phyloP scores from a whole-genome alignment of 805 yeast genomes.

The Candida anglica region DNA sequence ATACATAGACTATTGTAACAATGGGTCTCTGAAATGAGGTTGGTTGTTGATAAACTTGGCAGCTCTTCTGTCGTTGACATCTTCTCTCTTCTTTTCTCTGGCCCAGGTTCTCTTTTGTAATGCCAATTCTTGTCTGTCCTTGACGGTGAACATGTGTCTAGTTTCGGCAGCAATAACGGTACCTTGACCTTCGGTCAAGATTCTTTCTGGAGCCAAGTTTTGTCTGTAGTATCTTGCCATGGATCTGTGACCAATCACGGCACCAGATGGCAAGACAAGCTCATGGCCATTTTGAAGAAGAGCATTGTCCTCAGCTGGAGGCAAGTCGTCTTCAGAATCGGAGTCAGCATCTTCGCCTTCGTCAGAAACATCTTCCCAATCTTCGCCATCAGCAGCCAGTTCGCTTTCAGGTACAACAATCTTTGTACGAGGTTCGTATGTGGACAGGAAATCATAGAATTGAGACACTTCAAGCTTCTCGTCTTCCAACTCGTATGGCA shows the following conservation, averaged over 20 bases:
- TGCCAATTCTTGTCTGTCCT: slow-evolving; percentile 38
- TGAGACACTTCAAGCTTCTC: slow-evolving; percentile 73
- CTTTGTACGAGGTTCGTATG: slow-evolving; percentile 38
- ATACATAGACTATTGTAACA: too few relatives aligned
- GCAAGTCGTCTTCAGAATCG: slow-evolving; percentile 25
- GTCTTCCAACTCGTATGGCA: slow-evolving; percentile 81
- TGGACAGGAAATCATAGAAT: slow-evolving; percentile 78
- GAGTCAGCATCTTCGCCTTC: slow-evolving; percentile 15
- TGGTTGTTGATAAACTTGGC: slow-evolving; percentile 76
- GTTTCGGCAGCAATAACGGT: slow-evolving; percentile 48
- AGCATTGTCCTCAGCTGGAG: slow-evolving; percentile 21
- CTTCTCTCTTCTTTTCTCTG: slow-evolving; percentile 48
- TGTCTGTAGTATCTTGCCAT: slow-evolving; percentile 41
- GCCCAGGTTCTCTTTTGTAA: slow-evolving; percentile 58
- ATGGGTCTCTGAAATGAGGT: slow-evolving; percentile 53
- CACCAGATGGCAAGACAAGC: slow-evolving; percentile 40
- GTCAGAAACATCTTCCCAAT: slow-evolving; percentile 40
- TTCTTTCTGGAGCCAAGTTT: slow-evolving; percentile 40
- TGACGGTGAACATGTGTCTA: slow-evolving; percentile 42
- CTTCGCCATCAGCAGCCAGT: slow-evolving; percentile 19
- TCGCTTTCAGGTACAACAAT: slow-evolving; percentile 5
- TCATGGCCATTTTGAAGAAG: slow-evolving; percentile 33
- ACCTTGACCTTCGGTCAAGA: slow-evolving; percentile 44
- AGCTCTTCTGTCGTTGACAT: slow-evolving; percentile 52
- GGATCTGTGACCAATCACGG: slow-evolving; percentile 40